Conservation (phyloP, 495 filamentous ascomycete genomes). For the Choiromyces venosus region DNA sequence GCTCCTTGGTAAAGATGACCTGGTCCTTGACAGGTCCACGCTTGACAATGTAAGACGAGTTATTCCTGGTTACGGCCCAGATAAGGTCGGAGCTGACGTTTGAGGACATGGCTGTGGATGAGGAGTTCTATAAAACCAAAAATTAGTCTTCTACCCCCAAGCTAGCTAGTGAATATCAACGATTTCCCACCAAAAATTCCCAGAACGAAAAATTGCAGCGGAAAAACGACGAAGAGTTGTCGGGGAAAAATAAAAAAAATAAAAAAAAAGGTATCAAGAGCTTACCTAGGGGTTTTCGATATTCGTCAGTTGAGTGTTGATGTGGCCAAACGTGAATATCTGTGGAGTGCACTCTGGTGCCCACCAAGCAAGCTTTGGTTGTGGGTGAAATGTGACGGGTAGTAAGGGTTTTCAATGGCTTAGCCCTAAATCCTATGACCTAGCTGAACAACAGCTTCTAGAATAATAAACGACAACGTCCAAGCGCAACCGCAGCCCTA, state of each 20-base stretch:
- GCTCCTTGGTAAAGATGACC: conserved; percentile 85
- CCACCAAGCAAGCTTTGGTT: conserved; percentile 16
- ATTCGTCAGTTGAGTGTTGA: conserved; percentile 10
- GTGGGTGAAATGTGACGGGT: conserved; percentile 31
- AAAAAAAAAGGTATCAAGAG: background rate
- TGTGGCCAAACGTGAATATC: conserved; percentile 6
- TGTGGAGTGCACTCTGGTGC: conserved; percentile 6
- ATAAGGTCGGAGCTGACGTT: conserved; percentile 36
- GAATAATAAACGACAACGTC: background rate
- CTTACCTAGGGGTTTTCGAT: background rate
- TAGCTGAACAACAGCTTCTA: background rate
- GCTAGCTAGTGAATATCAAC: background rate
- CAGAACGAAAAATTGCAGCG: conserved; percentile 7
- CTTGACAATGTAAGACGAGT: conserved; percentile 68
- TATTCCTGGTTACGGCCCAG: conserved; percentile 38
- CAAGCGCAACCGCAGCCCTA: background rate
- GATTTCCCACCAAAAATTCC: background rate
- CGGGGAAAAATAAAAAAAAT: background rate
- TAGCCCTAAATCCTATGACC: conserved; percentile 15
- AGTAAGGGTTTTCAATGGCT: conserved; percentile 15
- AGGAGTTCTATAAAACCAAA: background rate
- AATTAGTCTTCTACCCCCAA: conserved; percentile 9
- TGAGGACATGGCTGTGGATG: conserved; percentile 21
- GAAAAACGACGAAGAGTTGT: background rate
- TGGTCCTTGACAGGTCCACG: conserved; percentile 63